Evolutionary conservation across 139 green algal species (phyloP), one percentile per base, ranked within the genome.

Genomic region (Haematococcus lacustris): DNA sequence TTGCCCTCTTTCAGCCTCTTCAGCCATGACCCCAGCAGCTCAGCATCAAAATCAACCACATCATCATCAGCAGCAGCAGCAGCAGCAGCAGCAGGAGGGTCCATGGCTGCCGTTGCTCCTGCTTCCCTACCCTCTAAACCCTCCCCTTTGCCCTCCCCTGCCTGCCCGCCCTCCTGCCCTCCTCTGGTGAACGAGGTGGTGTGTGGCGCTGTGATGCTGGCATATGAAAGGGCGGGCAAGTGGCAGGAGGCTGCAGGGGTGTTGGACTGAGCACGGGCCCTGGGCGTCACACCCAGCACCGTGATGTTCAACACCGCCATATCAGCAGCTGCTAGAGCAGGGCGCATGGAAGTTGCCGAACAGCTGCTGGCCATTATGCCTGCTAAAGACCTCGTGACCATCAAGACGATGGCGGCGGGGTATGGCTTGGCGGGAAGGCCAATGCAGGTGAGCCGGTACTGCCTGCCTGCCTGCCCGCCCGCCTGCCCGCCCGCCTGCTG

Each of bases 241-340:
- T 91, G 84, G 82, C 53, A 70, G 53, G 88, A 95, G 74, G 82
- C 83, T 17, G 78, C 94, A 3, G 75, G 63, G 0, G 76, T 95
- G 62, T 79, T 97, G 66, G 68, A 77, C 5, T 78, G 88, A 9
- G 85, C 89, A 3, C 51, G 74, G 1, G 57, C 78, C 26, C 66
- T 93, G 70, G 86, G 87, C 66, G 51, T 89, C 30, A 28, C 3
- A 0, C 65, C 91, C 80, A 79, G 91, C 89, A 87, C 77, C 17
- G 84, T 92, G 39, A 95, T 96, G 87, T 88, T 87, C 83, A 92
- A 92, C 76, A 93, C 85, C 6, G 91, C 91, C 41, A 86, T 97
- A 41, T 88, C 76, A 0, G 91, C 91, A 17, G 84, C 91, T 4
- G 90, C 82, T 57, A 94, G 92, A 81, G 83, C 83, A 2, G 85